Conservation (phyloP, 345 rosid genomes). For the Dipteronia dyeriana region DNA sequence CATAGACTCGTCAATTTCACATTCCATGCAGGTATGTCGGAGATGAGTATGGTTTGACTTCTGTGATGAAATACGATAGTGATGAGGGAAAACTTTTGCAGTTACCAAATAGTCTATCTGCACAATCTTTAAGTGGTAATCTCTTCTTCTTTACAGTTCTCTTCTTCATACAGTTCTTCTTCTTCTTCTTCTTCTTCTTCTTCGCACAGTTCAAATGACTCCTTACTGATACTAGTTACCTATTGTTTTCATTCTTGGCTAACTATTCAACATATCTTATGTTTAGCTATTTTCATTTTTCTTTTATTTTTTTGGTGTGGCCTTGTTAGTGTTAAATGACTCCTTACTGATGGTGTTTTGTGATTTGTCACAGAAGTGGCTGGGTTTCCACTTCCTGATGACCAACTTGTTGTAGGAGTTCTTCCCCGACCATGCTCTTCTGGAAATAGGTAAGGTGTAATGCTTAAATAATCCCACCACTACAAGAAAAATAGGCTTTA, state of each 20-base stretch:
- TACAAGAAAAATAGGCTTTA: too few relatives aligned
- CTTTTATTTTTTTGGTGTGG: neutral
- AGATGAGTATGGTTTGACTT: constrained; percentile 54
- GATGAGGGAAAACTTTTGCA: constrained; percentile 43
- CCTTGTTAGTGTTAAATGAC: neutral
- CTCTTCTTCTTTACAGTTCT: constrained; percentile 13
- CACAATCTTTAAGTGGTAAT: constrained; percentile 50
- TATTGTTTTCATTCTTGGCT: constrained; percentile 9
- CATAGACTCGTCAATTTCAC: constrained; percentile 15
- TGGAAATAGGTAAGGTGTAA: constrained; percentile 54
- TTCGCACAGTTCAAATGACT: neutral
- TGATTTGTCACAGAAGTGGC: constrained; percentile 44
- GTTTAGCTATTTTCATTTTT: neutral
- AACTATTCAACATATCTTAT: neutral
- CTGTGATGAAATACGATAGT: constrained; percentile 54
- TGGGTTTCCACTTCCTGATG: constrained; percentile 43
- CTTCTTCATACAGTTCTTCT: constrained; percentile 7
- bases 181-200: constrained; percentile 7
- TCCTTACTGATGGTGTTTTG: constrained; percentile 24
- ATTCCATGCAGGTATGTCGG: constrained; percentile 50
- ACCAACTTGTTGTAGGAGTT: constrained; percentile 58
- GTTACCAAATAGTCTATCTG: constrained; percentile 55
- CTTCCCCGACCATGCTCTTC: constrained; percentile 60
- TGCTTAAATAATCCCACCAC: constrained; percentile 18
- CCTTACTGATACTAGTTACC: neutral